phyloP scores from a whole-genome alignment of 2,329 filamentous ascomycete species.

The Colletotrichum somersetense region DNA sequence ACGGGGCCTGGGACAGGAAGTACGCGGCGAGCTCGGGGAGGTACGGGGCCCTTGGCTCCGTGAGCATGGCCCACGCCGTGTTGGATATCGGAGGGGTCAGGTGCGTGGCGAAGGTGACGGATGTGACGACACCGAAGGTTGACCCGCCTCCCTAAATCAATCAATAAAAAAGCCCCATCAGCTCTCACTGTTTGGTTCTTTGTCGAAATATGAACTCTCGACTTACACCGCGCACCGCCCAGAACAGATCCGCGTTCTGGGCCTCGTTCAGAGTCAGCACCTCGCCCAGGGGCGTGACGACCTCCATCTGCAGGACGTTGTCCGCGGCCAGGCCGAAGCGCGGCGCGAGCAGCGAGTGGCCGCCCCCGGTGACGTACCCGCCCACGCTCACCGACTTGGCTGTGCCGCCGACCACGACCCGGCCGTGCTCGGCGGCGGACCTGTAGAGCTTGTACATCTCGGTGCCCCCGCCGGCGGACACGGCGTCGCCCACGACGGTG shows the following conservation, averaged over 20 bases:
- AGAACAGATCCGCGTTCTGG: conserved; percentile 70
- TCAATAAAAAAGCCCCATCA: not conserved
- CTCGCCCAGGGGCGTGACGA: conserved; percentile 66
- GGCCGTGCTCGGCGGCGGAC: conserved; percentile 57
- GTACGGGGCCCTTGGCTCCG: conserved; percentile 49
- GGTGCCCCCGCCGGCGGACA: conserved; percentile 67
- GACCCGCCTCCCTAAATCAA: conserved; percentile 64
- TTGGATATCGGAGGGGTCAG: conserved; percentile 54
- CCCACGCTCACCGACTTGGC: conserved; percentile 69
- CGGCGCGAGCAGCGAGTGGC: conserved; percentile 67
- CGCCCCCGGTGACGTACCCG: conserved; percentile 72
- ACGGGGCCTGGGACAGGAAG: conserved; percentile 60
- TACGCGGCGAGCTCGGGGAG: conserved; percentile 63
- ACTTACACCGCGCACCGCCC: conserved; percentile 70
- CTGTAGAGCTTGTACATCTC: conserved; percentile 64
- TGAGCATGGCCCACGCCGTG: conserved; percentile 44
- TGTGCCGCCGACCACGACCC: conserved; percentile 67
- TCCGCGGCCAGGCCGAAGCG: conserved; percentile 72
- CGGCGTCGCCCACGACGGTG: conserved; percentile 54
- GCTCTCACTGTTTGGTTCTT: not conserved
- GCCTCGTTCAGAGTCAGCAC: conserved; percentile 65
- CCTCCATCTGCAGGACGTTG: conserved; percentile 69
- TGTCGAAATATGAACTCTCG: not conserved
- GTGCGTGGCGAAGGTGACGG: conserved; percentile 67
- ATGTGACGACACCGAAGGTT: conserved; percentile 71